A percentile compares a stretch with the other conserved stretches of the same genome.
These are phyloP conservation scores for Ogataea salicorniae DNA, from an alignment of 805 yeast species.

Conservation along the genomic window DNA sequence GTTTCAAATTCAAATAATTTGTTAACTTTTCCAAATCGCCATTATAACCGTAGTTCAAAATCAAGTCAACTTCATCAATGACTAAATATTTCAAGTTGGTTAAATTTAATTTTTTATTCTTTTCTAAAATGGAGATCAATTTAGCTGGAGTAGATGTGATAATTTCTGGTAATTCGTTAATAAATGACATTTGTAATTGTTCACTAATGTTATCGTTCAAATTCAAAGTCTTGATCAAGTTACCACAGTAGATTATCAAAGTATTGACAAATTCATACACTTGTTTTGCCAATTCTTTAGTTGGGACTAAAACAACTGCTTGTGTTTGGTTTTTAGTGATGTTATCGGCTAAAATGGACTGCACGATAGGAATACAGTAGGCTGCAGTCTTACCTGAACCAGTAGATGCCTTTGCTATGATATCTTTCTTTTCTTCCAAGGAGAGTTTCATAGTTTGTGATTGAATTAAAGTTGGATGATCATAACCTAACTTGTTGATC, in stretches of 20 bases:
- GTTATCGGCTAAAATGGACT: constrained; percentile 53
- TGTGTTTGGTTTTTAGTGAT: constrained; percentile 32
- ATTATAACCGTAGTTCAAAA: constrained; percentile 83
- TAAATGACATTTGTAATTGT: constrained; percentile 62
- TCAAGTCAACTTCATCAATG: constrained; percentile 92
- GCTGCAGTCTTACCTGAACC: constrained; percentile 97
- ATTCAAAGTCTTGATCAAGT: constrained; percentile 59
- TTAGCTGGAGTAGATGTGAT: constrained; percentile 85
- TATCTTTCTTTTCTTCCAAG: constrained; percentile 81
- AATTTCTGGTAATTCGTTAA: constrained; percentile 73
- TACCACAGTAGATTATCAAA: constrained; percentile 66
- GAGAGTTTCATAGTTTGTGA: constrained; percentile 91
- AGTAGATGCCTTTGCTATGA: constrained; percentile 89
- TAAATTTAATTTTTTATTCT: constrained; percentile 41
- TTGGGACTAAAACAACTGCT: constrained; percentile 82
- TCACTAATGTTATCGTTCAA: constrained; percentile 59
- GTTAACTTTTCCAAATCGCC: constrained; percentile 74
- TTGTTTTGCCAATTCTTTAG: constrained; percentile 87
- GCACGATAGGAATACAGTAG: constrained; percentile 80
- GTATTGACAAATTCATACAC: constrained; percentile 67
- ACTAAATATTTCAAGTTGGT: constrained; percentile 63
- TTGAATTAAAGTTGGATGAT: constrained; percentile 86
- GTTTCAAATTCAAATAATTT: constrained; percentile 60
- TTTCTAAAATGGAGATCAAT: constrained; percentile 51
- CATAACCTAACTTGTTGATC: constrained; percentile 70